phyloP scores from a whole-genome alignment of 768 basidiomycete genomes.

The Xerocomellus intermedius region DNA sequence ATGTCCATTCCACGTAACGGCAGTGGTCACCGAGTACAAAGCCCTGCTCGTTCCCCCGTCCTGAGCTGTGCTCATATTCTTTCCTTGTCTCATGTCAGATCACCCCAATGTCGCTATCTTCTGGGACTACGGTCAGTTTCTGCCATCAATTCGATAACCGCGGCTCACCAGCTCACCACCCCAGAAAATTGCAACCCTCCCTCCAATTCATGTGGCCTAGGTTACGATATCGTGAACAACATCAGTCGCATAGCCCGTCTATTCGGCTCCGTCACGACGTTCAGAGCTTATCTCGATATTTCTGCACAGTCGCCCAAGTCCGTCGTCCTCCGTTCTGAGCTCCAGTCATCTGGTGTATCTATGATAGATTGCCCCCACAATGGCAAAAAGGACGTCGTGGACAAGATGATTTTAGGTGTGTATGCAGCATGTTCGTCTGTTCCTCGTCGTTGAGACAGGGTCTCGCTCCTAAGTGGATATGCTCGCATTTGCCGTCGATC shows the following conservation, averaged over 20 bases:
- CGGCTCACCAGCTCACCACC: constrained; percentile 5
- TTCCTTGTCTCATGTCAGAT: constrained; percentile 32
- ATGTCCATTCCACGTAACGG: constrained; percentile 13
- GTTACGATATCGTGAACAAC: constrained; percentile 42
- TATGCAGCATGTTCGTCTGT: not conserved
- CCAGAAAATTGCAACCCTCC: constrained; percentile 34
- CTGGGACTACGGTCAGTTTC: constrained; percentile 35
- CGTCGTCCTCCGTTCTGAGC: constrained; percentile 37
- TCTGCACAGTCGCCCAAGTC: constrained; percentile 39
- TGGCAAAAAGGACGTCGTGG: constrained; percentile 38
- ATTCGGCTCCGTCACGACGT: constrained; percentile 47
- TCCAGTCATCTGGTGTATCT: constrained; percentile 45
- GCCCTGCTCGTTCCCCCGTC: not conserved
- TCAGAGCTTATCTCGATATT: constrained; percentile 55
- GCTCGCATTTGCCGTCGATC: constrained; percentile 64
- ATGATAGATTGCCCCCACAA: constrained; percentile 37
- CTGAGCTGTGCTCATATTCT: constrained; percentile 11
- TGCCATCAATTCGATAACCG: not conserved
- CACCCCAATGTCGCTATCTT: constrained; percentile 43
- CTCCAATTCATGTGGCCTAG: constrained; percentile 34
- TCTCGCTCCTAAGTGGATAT: constrained; percentile 52
- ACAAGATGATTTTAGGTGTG: constrained; percentile 48
- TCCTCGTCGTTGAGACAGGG: constrained; percentile 1
- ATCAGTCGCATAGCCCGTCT: constrained; percentile 44
- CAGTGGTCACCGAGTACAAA: constrained; percentile 25